phyloP scores from a whole-genome alignment of 768 basidiomycete species.

The Suillus plorans region DNA sequence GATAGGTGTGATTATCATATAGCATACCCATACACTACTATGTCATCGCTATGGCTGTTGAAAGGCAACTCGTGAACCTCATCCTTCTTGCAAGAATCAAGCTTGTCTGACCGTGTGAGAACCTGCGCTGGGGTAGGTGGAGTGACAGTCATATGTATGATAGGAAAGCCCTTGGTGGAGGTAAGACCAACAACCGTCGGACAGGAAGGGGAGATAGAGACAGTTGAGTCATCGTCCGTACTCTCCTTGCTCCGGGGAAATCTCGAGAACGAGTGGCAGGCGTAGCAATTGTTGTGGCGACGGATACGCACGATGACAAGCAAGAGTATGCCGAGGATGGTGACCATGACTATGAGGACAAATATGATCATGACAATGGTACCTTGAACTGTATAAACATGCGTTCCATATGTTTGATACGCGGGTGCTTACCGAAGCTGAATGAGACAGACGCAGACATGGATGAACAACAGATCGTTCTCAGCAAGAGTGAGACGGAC shows the following conservation, averaged over 20 bases:
- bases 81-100: background rate
- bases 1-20: background rate
- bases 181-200: constrained; percentile 6
- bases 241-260: background rate
- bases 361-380: background rate
- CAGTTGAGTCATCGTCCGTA: background rate
- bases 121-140: constrained; percentile 11
- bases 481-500: background rate
- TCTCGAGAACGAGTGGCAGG: background rate
- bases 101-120: background rate
- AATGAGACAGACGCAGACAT: background rate
- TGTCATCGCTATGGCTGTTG: background rate
- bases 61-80: background rate
- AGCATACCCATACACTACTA: background rate
- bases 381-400: background rate
- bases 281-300: background rate
- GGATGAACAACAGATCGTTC: background rate
- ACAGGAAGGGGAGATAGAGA: constrained; percentile 7
- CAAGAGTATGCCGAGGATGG: constrained; percentile 1
- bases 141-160: constrained; percentile 10
- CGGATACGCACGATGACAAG: background rate
- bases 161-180: background rate
- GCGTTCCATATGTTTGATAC: background rate
- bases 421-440: background rate
- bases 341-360: background rate